Evolutionary conservation across 441 rosid genomes (phyloP), one percentile per base, ranked within the genome.

Genomic region (Croton setiger): DNA sequence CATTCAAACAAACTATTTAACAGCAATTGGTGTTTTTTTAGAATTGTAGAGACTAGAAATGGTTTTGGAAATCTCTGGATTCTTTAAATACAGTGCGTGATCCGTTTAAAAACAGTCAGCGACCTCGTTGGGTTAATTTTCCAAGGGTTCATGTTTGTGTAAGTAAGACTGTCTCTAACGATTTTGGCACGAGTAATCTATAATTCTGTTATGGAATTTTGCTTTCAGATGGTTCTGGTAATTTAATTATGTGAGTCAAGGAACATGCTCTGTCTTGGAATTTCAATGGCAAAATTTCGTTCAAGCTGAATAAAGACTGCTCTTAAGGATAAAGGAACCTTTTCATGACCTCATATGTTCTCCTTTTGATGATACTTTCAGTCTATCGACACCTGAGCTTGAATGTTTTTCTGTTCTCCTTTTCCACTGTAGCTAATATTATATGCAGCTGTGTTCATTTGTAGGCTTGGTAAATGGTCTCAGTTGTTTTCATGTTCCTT

Each of bases 401-500:
- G 18, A 27, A 1, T 27, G 31, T 2, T 27, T 35, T 10, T 15
- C 27, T 45, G 7, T 23, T 15, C 49, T 63, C 14, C 56, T 67
- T 59, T 43, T 56, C 17, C n/a, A 4, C 41, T 45, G 31, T 43
- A 41, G 44, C 52, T 62, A 41, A 69, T 60, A 8, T 39, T 51
- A 6, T 23, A n/a, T 52, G 44, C 31, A 4, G 21, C 5, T 52
- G 58, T 58, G 36, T 18, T 61, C 43, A 2, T n/a, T 14, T 14
- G 31, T 11, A 8, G 56, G 27, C 31, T 33, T 12, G 27, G 43
- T 37, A 21, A 49, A 54, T 49, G 55, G 27, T 60, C 39, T 69
- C 52, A 52, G 31, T 43, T 71, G 51, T 43, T 63, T 70, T 63
- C 18, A 33, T 68, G 45, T 64, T 8, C 6, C 68, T 72, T 62